Percentiles rank a stretch among this genome's conserved stretches.
Conservation (phyloP, 2,329 filamentous ascomycete species). For the Blastomyces parvus region DNA sequence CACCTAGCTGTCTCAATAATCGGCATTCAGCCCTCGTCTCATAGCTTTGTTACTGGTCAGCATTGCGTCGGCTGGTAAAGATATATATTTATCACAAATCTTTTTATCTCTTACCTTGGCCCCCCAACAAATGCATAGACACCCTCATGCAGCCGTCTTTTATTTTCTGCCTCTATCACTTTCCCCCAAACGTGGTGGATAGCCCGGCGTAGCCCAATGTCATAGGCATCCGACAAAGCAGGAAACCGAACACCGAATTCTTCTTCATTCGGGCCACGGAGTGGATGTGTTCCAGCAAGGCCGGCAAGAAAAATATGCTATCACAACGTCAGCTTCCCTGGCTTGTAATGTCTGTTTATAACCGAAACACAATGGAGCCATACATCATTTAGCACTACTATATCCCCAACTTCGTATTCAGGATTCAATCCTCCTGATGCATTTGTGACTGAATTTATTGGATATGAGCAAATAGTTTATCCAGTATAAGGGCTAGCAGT, state of each 20-base stretch:
- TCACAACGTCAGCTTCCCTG: constrained; percentile 15
- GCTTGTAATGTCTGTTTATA: neutral
- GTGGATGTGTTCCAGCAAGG: constrained; percentile 50
- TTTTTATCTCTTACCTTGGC: constrained; percentile 42
- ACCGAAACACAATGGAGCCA: neutral
- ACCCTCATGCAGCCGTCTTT: constrained; percentile 51
- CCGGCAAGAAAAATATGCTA: constrained; percentile 57
- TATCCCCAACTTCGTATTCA: constrained; percentile 55
- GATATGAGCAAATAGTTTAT: neutral
- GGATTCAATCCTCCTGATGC: constrained; percentile 57
- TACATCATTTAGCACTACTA: constrained; percentile 57
- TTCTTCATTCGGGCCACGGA: constrained; percentile 54
- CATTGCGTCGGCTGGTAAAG: neutral
- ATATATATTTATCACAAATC: neutral
- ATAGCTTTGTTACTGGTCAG: constrained; percentile 39
- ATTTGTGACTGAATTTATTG: constrained; percentile 47
- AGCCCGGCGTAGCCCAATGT: constrained; percentile 49
- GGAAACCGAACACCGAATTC: constrained; percentile 56
- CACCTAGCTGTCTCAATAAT: constrained; percentile 51
- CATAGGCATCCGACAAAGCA: constrained; percentile 56
- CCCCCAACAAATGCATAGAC: constrained; percentile 57
- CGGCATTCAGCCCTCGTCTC: constrained; percentile 58
- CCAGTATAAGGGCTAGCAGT: neutral
- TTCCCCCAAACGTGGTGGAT: constrained; percentile 50
- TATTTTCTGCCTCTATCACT: constrained; percentile 36